Base-by-base conservation (phyloP, 306 rosid genomes). In the Prunus campanulata region DNA sequence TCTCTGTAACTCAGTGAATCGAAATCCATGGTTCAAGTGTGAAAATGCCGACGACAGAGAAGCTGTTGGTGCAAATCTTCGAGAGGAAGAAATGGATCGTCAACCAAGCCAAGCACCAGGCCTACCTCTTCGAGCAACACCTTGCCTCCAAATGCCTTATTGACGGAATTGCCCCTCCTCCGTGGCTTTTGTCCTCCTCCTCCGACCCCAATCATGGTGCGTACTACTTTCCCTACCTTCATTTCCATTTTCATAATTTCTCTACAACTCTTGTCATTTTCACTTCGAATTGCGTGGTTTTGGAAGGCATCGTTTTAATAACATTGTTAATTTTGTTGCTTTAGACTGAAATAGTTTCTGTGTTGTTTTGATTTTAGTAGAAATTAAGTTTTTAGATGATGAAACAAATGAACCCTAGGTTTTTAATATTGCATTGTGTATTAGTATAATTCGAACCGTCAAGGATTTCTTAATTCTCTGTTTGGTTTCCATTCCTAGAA, bases 121-220 rank as follows among this genome's bases (percentile, higher is more conserved):
- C 82, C 71, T 62, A 52, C 87, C 89, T 86, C 35, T 93, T 91
- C 83, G 98, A 92, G 74, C 87, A 88, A 1, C 90, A 88, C 77
- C 91, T 91, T 62, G 87, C 83, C 9, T 83, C 96, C 66, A 88
- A 92, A 87, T 91, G 91, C 90, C 77, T 91, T 11, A 83, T 96
- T 75, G 86, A 86, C 55, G 99, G 98, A 81, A 85, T 92, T 29
- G 55, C 35, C 57, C 98, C 97, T 82, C 97, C 98, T 11, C 85
- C 88, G 2, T 96, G 97, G 97, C 88, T 96, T 11, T 29, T 77
- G 19, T 79, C 83, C 75, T 89, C 44, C 42, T 39, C 76, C 35
- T 86, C 87, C 8, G 83, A 83, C 74, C 79, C 86, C 52, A 65
- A 72, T 52, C 91, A 27, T 61, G 66, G 96, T 96, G 85, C 52